Conservation (phyloP, 2,329 filamentous ascomycete species). For the Neopestalotiopsis sp. region DNA sequence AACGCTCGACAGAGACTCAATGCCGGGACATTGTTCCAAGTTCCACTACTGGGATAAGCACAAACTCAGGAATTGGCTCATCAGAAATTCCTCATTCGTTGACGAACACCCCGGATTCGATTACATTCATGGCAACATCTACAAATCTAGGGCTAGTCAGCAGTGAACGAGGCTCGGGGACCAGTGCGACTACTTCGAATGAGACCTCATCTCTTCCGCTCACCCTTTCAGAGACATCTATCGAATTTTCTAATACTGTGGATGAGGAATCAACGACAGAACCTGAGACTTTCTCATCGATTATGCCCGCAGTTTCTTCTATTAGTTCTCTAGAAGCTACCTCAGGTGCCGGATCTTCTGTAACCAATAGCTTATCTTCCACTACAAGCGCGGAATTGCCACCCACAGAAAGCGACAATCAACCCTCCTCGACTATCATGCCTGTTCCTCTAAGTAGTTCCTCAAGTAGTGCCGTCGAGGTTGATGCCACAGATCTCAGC, state of each 20-base stretch:
- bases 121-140: not conserved
- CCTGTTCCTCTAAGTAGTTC: not conserved
- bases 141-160: not conserved
- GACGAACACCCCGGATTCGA: not conserved
- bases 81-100: not conserved
- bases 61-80: not conserved
- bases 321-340: not conserved
- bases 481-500: not conserved
- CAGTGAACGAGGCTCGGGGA: no score
- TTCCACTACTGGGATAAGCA: not conserved
- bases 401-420: not conserved
- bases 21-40: not conserved
- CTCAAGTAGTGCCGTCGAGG: not conserved
- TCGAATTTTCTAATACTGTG: not conserved
- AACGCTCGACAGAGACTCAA: not conserved
- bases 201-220: not conserved
- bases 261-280: not conserved
- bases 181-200: no score
- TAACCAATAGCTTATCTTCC: not conserved
- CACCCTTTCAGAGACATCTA: not conserved
- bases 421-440: not conserved
- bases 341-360: not conserved
- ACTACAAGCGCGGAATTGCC: not conserved
- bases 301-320: not conserved
- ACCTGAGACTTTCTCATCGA: not conserved